Evolutionary conservation across 257 asterid species (phyloP).

Genomic region (Fraxinus cuspidata): DNA sequence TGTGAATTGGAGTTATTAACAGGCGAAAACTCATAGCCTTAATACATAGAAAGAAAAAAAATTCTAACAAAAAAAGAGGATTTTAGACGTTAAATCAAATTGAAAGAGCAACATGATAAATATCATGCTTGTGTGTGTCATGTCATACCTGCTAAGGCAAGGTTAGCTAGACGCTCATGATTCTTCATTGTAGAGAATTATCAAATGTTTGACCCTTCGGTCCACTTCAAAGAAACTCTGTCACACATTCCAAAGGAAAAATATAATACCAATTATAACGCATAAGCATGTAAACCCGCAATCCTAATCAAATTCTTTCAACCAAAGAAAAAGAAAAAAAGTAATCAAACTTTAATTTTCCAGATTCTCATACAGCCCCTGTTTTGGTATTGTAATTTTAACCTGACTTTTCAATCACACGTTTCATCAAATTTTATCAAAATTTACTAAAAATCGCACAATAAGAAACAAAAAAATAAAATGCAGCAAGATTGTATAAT

Average conservation of each 20-base stretch:
- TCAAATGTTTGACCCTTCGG: background rate
- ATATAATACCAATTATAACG: background rate
- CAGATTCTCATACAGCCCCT: background rate
- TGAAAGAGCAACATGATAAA: background rate
- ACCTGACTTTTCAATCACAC: too few species aligned
- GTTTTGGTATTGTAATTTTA: too few species aligned
- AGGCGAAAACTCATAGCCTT: background rate
- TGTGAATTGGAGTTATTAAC: background rate
- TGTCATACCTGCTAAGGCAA: slow-evolving; percentile 43
- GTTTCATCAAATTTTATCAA: too few species aligned
- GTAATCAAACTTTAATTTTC: background rate
- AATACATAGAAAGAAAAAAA: background rate
- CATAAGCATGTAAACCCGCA: too few species aligned
- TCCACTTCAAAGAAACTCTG: background rate
- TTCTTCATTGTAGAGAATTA: slow-evolving; percentile 33
- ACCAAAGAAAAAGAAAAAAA: background rate
- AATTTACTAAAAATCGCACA: background rate
- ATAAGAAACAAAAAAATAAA: background rate
- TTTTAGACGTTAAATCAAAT: background rate
- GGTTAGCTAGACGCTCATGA: slow-evolving; percentile 43
- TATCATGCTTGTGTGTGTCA: background rate
- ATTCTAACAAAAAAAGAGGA: background rate
- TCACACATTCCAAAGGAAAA: background rate
- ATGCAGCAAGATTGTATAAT: background rate
- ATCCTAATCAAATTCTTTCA: too few species aligned